Evolutionary conservation across 2,329 filamentous ascomycete species (phyloP), one percentile per base, ranked within the genome.

Genomic region (Amauroascus niger): DNA sequence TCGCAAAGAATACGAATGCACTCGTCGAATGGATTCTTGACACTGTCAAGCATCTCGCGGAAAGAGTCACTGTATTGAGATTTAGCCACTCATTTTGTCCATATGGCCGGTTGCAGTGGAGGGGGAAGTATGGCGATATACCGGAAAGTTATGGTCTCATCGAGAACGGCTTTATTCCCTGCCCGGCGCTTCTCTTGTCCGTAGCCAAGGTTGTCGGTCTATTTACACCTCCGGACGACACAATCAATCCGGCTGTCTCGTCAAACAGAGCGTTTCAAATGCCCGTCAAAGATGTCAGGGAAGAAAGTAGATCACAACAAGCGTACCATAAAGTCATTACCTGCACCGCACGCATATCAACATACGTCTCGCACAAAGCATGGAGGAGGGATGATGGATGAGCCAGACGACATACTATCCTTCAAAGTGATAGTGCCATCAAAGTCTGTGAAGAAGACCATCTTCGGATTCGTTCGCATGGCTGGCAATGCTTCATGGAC

Each of bases 391-490:
- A 1, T 16, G 35, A 18, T 39, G 28, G 32, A 44, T 11, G n/a
- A 32, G 11, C 8, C 13, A 44, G 49, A 53, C 14, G 7, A 44
- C 76, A 66, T 64, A 79, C 79, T 82, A 69, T 85, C 82, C 64
- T 81, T 75, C 54, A 82, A 78, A 47, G 91, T 96, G 68, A 96
- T 91, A 52, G 90, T 97, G 65, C 93, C 93, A 72, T 98, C 93
- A 68, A 97, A 97, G 74, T 98, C 93, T 62, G 90, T 95, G 77
- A 97, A 97, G 80, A 98, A 96, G 76, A 98, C 90, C 76, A 88
- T 87, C 73, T 88, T 86, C 49, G 90, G 90, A 68, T 86, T 82
- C 55, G 67, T 71, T 56, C 69, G 65, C 61, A 76, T 66, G 24
- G 72, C 72, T 20, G 70, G 69, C 35, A 72, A 66, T 13, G 57